phyloP scores from a whole-genome alignment of 495 filamentous ascomycete species.

The Tuber calosporum region DNA sequence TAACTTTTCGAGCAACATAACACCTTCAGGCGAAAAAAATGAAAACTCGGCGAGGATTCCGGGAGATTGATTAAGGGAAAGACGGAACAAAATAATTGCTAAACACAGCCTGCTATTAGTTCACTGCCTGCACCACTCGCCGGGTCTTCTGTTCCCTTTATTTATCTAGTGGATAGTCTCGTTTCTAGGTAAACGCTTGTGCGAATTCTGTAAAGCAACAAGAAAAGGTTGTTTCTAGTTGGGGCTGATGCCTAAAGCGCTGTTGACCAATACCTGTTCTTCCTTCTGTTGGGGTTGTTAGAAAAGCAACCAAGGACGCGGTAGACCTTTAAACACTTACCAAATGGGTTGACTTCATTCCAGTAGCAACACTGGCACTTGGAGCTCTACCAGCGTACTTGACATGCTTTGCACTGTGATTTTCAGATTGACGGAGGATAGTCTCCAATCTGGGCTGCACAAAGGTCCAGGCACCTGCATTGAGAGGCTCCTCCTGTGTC shows the following conservation, averaged over 20 bases:
- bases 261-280: constrained; percentile 80
- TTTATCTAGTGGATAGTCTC: neutral
- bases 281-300: constrained; percentile 55
- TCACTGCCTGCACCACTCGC: neutral
- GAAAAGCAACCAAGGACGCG: neutral
- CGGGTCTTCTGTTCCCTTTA: neutral
- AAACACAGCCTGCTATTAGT: neutral
- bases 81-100: neutral
- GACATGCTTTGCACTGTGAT: constrained; percentile 89
- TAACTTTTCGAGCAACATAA: neutral
- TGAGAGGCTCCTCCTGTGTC: constrained; percentile 94
- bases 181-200: neutral
- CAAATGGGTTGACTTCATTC: constrained; percentile 74
- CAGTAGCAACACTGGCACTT: constrained; percentile 85
- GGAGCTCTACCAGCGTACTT: constrained; percentile 92
- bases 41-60: neutral
- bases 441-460: constrained; percentile 94
- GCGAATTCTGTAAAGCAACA: neutral
- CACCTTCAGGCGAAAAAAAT: neutral
- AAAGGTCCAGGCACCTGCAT: constrained; percentile 92
- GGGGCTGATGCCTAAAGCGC: constrained; percentile 48
- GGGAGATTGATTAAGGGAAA: neutral
- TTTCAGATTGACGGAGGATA: constrained; percentile 72
- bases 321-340: constrained; percentile 16
- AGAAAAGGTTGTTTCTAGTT: constrained; percentile 11